phyloP scores from a whole-genome alignment of 345 rosid species.

The Psidium guajava region DNA sequence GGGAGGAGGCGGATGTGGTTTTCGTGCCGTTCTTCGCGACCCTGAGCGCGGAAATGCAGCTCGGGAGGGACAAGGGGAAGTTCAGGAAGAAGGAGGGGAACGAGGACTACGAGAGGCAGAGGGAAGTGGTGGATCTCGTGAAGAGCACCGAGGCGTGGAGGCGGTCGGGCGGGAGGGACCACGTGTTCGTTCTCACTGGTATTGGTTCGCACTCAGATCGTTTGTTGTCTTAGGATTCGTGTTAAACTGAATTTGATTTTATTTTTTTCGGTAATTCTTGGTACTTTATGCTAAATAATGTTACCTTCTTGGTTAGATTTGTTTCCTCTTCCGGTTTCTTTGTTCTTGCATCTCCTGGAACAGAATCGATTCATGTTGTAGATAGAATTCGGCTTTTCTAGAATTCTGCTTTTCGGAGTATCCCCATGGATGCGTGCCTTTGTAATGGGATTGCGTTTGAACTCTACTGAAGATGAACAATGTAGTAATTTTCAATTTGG shows the following conservation, averaged over 20 bases:
- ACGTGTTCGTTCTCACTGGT: constrained; percentile 93
- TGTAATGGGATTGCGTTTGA: not conserved
- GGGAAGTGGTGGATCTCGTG: constrained; percentile 44
- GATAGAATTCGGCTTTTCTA: too few relatives aligned
- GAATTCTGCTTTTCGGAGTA: too few relatives aligned
- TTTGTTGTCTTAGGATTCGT: not conserved
- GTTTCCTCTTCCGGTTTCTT: not conserved
- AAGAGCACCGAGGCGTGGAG: constrained; percentile 67
- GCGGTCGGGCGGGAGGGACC: constrained; percentile 74
- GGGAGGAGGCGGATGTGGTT: constrained; percentile 60
- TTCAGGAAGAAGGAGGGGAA: constrained; percentile 66
- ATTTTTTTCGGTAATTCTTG: not conserved
- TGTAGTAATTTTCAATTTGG: not conserved
- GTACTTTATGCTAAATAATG: not conserved
- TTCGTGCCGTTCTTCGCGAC: constrained; percentile 84
- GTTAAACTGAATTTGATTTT: not conserved
- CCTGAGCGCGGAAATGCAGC: constrained; percentile 84
- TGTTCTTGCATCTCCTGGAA: not conserved
- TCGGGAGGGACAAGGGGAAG: constrained; percentile 53
- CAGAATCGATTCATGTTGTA: not conserved
- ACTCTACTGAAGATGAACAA: not conserved
- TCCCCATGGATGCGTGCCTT: not conserved
- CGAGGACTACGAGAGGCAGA: constrained; percentile 75
- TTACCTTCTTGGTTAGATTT: not conserved
- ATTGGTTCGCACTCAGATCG: not conserved